A percentile compares a stretch with the other conserved stretches of the same genome.
Evolutionary conservation across 768 basidiomycete genomes (phyloP).

Genomic region (Panaeolus cyanescens): DNA sequence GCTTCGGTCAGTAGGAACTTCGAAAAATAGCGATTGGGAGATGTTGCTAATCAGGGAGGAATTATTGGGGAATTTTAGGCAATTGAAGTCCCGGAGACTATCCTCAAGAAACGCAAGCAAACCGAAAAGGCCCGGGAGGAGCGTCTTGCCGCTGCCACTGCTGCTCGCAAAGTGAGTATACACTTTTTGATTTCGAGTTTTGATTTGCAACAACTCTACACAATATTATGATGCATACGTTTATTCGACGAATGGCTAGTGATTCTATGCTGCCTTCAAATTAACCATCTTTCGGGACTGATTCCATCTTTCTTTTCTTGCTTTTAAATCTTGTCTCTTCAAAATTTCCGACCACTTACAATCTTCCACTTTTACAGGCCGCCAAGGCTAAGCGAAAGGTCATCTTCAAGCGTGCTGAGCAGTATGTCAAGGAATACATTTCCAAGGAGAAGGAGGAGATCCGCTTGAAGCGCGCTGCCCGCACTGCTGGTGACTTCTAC

Average conservation of each 20-base stretch:
- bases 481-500: conserved; percentile 93
- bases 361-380: conserved; percentile 49
- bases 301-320: conserved; percentile 22
- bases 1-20: conserved; percentile 49
- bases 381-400: conserved; percentile 92
- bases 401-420: conserved; percentile 98
- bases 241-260: conserved; percentile 81
- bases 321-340: conserved; percentile 6
- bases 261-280: conserved; percentile 74
- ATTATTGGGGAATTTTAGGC: conserved; percentile 46
- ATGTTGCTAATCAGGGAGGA: conserved; percentile 22
- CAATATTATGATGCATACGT: conserved; percentile 81
- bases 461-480: conserved; percentile 90
- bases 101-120: conserved; percentile 99
- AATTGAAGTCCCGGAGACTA: conserved; percentile 98
- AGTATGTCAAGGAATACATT: conserved; percentile 97
- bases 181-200: conserved; percentile 11
- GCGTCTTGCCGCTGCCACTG: conserved; percentile 78
- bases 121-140: conserved; percentile 96
- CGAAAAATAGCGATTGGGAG: conserved; percentile 9
- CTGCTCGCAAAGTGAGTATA: conserved; percentile 83
- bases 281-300: conserved; percentile 98
- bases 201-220: conserved; percentile 17
- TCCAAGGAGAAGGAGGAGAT: conserved; percentile 94
- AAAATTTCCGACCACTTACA: conserved; percentile 10